phyloP scores from a whole-genome alignment of 306 rosid genomes.

The Vachellia collinsii region DNA sequence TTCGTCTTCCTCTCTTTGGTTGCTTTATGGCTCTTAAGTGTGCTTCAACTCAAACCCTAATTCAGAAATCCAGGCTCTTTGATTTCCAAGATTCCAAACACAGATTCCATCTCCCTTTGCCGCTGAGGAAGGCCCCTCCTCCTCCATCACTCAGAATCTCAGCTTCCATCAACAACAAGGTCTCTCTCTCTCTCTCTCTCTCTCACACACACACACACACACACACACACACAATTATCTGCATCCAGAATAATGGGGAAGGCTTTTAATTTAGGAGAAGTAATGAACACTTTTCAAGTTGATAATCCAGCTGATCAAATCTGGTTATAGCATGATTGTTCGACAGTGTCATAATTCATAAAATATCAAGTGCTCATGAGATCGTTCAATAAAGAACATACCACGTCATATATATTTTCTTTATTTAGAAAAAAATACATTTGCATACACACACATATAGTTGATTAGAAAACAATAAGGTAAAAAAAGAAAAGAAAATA shows the following conservation, averaged over 20 bases:
- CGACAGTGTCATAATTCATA: neutral
- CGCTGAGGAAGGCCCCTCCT: slow-evolving; percentile 35
- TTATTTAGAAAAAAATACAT: no score
- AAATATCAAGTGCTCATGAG: no score
- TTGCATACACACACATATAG: no score
- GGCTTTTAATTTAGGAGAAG: neutral
- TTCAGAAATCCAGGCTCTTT: slow-evolving; percentile 47
- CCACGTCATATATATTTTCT: neutral
- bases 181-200: slow-evolving; percentile 19
- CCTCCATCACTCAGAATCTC: slow-evolving; percentile 50
- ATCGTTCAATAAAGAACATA: neutral
- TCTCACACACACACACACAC: no score
- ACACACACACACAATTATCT: no score
- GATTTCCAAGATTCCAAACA: slow-evolving; percentile 41
- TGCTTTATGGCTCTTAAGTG: slow-evolving; percentile 58
- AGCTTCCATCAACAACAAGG: slow-evolving; percentile 73
- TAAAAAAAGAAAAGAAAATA: no score
- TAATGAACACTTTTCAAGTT: neutral
- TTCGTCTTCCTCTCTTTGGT: no score
- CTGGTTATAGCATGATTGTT: neutral
- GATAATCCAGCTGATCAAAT: neutral
- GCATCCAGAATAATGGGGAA: no score
- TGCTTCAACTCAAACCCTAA: slow-evolving; percentile 40
- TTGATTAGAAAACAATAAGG: neutral
- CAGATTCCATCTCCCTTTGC: slow-evolving; percentile 41